Percentiles rank a stretch among this genome's conserved stretches.
phyloP scores from a whole-genome alignment of 345 rosid species.

The Toxicodendron radicans region DNA sequence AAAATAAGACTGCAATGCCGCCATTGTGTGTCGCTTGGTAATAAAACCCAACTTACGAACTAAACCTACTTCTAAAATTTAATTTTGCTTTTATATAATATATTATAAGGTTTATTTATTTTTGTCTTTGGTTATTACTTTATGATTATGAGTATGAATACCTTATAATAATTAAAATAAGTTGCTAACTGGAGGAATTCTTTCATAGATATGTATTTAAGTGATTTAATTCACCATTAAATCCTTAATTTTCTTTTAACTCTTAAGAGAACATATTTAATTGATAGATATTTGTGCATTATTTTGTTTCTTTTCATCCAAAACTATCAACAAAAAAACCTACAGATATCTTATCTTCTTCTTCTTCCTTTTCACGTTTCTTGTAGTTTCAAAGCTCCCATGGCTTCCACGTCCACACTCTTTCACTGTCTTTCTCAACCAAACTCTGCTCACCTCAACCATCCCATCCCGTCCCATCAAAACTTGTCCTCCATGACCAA shows the following conservation, averaged over 20 bases:
- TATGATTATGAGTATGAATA: too few relatives aligned
- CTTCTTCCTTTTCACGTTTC: neutral
- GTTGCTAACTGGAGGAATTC: too few relatives aligned
- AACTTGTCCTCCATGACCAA: neutral
- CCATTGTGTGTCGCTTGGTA: neutral
- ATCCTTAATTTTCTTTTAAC: too few relatives aligned
- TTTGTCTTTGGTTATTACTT: too few relatives aligned
- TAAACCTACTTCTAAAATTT: neutral
- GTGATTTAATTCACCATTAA: too few relatives aligned
- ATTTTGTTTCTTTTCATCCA: neutral
- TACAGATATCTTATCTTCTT: conserved; percentile 1
- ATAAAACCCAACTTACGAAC: neutral
- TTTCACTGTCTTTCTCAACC: conserved; percentile 23
- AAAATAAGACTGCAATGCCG: conserved; percentile 63
- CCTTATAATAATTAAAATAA: too few relatives aligned
- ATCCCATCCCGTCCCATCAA: conserved; percentile 1
- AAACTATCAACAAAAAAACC: neutral
- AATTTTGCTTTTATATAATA: neutral
- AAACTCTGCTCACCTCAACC: conserved; percentile 21
- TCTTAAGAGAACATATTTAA: too few relatives aligned
- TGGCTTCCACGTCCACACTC: conserved; percentile 34
- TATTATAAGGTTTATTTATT: too few relatives aligned
- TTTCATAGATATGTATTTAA: too few relatives aligned
- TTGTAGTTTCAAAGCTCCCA: neutral
- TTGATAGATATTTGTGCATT: neutral